phyloP scores from a whole-genome alignment of 78 protist genomes.

The Pigoraptor vietnamica region DNA sequence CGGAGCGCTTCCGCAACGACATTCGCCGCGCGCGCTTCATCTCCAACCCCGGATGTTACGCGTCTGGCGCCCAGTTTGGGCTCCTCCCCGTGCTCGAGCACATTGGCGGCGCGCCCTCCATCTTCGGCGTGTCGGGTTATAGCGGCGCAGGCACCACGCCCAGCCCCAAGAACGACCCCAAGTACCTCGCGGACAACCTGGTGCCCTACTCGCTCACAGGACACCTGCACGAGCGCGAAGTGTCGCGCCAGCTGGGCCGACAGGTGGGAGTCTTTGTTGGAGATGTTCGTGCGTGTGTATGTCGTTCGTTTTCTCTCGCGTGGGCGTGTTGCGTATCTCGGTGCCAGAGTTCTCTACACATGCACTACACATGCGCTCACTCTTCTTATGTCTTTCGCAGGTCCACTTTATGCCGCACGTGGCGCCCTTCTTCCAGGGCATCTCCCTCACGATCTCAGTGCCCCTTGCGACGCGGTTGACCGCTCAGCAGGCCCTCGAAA shows the following conservation, averaged over 20 bases:
- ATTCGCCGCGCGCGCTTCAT: constrained; percentile 33
- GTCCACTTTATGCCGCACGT: constrained; percentile 70
- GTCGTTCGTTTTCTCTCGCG: background rate
- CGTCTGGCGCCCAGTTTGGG: constrained; percentile 49
- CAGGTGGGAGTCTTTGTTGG: background rate
- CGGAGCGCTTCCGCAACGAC: constrained; percentile 50
- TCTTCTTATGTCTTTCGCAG: too few species aligned
- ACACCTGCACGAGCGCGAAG: constrained; percentile 68
- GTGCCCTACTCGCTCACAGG: constrained; percentile 53
- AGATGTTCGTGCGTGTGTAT: background rate
- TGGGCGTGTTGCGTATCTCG: background rate
- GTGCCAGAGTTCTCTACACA: background rate
- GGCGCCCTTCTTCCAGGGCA: constrained; percentile 72
- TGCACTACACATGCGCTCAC: too few species aligned
- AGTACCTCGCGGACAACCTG: constrained; percentile 46
- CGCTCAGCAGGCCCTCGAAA: constrained; percentile 28
- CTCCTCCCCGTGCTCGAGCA: constrained; percentile 28
- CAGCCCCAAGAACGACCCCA: constrained; percentile 49
- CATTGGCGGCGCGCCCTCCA: constrained; percentile 39
- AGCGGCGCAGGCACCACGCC: constrained; percentile 70
- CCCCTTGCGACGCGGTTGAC: constrained; percentile 25
- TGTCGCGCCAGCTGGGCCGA: constrained; percentile 24
- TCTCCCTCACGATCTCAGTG: constrained; percentile 44
- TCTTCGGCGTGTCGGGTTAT: constrained; percentile 56
- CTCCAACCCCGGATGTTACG: constrained; percentile 71